Base-by-base conservation (phyloP, 345 rosid species). In the Microthlaspi erraticum region DNA sequence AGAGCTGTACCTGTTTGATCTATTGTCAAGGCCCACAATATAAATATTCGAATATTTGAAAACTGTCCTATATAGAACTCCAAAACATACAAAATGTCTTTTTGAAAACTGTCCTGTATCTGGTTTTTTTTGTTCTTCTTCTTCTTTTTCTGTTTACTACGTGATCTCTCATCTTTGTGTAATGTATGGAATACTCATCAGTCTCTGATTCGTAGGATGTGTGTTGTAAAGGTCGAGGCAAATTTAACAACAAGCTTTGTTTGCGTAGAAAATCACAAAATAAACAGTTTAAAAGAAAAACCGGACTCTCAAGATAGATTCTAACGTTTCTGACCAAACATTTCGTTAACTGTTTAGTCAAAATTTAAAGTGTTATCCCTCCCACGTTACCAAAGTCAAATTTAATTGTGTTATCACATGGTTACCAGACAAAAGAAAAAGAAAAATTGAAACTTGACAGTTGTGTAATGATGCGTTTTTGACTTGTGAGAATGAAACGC, bases 361-460 rank as follows among this genome's bases (percentile, higher is more conserved):
- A 36, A 5, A 6, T 17, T 11, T 26, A 16, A 29, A 69, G 49
- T 36, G 23, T 10, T 34, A 8, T 36, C 13, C 16, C 29, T 36
- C 13, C 12, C 29, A 36, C 17, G 37, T 23, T 46, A 46, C 59
- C 50, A 59, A 59, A 45, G 64, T 68, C 72, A 56, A 56, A 41
- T 68, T 44, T 1, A 45, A 33, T 33, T 13, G 45, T 57, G 39
- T 39, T 45, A 57, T 34, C 48, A 46, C 38, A 58, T 69, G 66
- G 36, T 36, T 29, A 37, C 38, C 6, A 51, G 12, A 49, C 50
- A 60, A 14, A 59, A 8, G 0, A 26, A 11, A 29, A n/a, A 11
- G n/a, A 34, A 45, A 44, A 50, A 23, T 23, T 23, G 3, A 23
- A 23, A 23, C 26, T 2, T 50, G 26, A 45, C 26, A 38, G 34